A percentile compares a stretch with the other conserved stretches of the same genome.
These are phyloP conservation scores for Acrodontium crateriforme DNA, from an alignment of 2,329 filamentous ascomycete species.

Conservation along the genomic window DNA sequence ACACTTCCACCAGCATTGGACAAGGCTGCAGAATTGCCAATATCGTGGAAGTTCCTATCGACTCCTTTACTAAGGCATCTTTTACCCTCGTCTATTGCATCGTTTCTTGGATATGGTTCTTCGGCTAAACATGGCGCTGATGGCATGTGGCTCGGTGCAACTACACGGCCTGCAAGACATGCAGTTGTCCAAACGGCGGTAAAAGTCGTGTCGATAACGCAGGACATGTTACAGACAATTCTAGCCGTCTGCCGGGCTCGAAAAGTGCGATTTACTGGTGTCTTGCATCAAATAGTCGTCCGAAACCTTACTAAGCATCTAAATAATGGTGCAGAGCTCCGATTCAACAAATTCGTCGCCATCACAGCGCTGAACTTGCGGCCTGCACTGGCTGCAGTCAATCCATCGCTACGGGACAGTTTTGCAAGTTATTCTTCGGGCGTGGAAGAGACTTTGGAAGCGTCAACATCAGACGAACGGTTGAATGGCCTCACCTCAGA, in stretches of 20 bases:
- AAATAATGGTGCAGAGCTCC: too few relatives aligned
- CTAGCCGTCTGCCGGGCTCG: constrained; percentile 21
- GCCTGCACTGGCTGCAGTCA: constrained; percentile 18
- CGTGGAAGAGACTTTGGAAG: constrained; percentile 6
- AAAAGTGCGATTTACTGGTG: constrained; percentile 28
- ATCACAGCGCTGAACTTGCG: constrained; percentile 31
- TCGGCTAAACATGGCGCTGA: constrained; percentile 15
- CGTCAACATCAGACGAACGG: background rate
- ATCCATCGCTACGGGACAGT: too few relatives aligned
- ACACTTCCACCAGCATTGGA: constrained; percentile 27
- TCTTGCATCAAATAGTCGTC: constrained; percentile 26
- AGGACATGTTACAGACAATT: constrained; percentile 14
- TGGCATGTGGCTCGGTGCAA: constrained; percentile 12
- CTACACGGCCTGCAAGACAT: constrained; percentile 4
- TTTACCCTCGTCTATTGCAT: constrained; percentile 23
- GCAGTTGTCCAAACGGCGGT: constrained; percentile 18
- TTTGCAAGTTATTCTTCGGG: constrained; percentile 25
- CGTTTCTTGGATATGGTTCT: constrained; percentile 22
- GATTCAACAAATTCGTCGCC: constrained; percentile 24
- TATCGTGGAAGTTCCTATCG: constrained; percentile 33
- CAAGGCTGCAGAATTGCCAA: constrained; percentile 24
- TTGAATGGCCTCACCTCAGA: constrained; percentile 1
- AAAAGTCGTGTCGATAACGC: constrained; percentile 20
- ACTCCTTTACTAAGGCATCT: constrained; percentile 25
- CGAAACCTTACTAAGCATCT: constrained; percentile 5